Percentiles rank a stretch among this genome's conserved stretches.
phyloP scores from a whole-genome alignment of 257 asterid species.

The Ophiorrhiza pumila region DNA sequence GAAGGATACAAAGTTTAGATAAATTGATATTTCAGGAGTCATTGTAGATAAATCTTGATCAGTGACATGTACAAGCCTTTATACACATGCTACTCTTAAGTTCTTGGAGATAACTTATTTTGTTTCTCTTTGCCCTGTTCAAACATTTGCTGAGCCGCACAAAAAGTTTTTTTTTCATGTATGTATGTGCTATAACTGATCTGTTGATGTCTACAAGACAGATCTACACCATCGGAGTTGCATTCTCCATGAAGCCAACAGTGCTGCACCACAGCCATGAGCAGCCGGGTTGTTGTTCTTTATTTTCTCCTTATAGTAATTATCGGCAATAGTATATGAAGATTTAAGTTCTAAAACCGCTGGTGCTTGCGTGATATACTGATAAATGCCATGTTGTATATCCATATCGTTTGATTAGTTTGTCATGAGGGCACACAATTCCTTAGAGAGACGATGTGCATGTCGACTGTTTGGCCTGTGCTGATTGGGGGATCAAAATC shows the following conservation, averaged over 20 bases:
- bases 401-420: no score
- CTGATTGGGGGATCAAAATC: no score
- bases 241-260: not conserved
- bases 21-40: not conserved
- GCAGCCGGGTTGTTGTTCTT: no score
- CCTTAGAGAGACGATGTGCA: no score
- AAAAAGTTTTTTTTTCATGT: not conserved
- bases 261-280: no score
- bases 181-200: not conserved
- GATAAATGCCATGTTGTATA: no score
- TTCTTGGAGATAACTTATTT: not conserved
- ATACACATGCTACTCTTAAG: not conserved
- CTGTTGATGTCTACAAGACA: not conserved
- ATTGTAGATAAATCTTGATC: slow-evolving; percentile 1
- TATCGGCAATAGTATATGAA: no score
- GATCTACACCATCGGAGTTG: not conserved
- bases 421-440: no score
- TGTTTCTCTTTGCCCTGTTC: not conserved
- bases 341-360: no score
- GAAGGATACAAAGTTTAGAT: not conserved
- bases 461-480: no score
- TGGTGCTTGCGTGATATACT: no score
- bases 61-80: not conserved
- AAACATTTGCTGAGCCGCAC: not conserved
- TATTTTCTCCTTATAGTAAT: no score